Base-by-base conservation (phyloP, 2,329 filamentous ascomycete genomes). In the Aspergillus sp. region DNA sequence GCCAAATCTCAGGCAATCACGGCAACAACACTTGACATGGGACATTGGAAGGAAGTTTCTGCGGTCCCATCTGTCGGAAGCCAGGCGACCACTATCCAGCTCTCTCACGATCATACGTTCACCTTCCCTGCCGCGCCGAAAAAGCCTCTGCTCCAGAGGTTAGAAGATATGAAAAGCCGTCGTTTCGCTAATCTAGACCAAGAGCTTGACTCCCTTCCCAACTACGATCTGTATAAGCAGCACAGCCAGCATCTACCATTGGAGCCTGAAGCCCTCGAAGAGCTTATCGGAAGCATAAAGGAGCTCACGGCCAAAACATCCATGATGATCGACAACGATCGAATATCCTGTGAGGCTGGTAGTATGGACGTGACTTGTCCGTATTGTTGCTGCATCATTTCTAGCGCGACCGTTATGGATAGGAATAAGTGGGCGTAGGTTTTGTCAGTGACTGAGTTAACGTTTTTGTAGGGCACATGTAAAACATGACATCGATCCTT, bases 371-470 rank as follows among this genome's bases (percentile, higher is more conserved):
- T 50, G 3, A 52, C 25, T 5, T 60, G 58, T 43, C 58, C 52
- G 19, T 60, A 55, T 46, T 60, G 58, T 25, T 60, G 52, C 28
- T 60, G 52, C 34, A 19, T 53, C 15, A 15, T 60, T 11, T 56
- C 58, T 13, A 56, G 52, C 34, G 30, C 52, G 46, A 46, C 38
- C 3, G 47, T 51, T 9, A 60, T 43, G 28, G 30, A 51, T 11
- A 56, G 49, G 11, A 25, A 31, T 4, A 60, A 60, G 46, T 60
- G 58, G 58, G 31, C 38, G 58, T 60, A 56, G 46, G 58, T 60
- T 17, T 47, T 11, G 25, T 19, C 57, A 7, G 6, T 50, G 4
- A 11, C 3, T n/a, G 19, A 28, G 15, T 23, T 30, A 34, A 22
- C n/a, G 9, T 8, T 22, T 23, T 5, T 11, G 23, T 38, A 60